phyloP scores from a whole-genome alignment of 805 yeast genomes.

The Teunomyces cretensis region DNA sequence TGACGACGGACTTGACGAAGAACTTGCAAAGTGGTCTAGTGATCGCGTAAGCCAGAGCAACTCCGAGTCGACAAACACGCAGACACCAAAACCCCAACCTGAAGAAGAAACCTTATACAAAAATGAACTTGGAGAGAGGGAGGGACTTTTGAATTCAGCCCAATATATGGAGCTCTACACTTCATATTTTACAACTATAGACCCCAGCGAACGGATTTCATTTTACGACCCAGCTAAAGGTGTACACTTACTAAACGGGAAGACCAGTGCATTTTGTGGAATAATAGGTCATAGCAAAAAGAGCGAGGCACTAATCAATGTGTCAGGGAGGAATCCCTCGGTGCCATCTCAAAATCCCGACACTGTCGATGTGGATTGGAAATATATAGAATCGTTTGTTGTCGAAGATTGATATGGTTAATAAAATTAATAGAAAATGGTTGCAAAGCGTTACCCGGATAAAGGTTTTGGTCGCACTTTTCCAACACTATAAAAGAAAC shows the following conservation, averaged over 20 bases:
- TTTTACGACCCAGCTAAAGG: constrained; percentile 11
- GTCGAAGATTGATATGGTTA: neutral
- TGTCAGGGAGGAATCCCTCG: neutral
- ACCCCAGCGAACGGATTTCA: constrained; percentile 11
- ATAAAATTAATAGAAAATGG: neutral
- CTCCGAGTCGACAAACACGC: neutral
- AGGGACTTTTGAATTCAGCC: constrained; percentile 41
- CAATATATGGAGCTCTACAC: constrained; percentile 43
- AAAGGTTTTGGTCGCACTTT: neutral
- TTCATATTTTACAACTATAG: constrained; percentile 30
- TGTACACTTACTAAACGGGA: constrained; percentile 1
- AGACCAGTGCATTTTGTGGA: constrained; percentile 7
- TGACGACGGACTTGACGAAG: constrained; percentile 26
- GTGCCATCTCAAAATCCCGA: neutral
- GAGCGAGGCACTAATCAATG: constrained; percentile 5
- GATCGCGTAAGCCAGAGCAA: neutral
- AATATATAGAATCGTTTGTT: constrained; percentile 2
- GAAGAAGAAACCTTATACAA: constrained; percentile 18
- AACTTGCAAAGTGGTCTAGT: constrained; percentile 13
- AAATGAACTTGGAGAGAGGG: constrained; percentile 21
- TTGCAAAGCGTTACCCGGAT: constrained; percentile 10
- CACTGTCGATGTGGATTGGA: neutral
- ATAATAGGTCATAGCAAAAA: constrained; percentile 17
- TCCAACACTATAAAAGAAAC: constrained; percentile 12
- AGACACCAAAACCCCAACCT: neutral